Conservation (phyloP, 306 rosid genomes). For the Malus orientalis region DNA sequence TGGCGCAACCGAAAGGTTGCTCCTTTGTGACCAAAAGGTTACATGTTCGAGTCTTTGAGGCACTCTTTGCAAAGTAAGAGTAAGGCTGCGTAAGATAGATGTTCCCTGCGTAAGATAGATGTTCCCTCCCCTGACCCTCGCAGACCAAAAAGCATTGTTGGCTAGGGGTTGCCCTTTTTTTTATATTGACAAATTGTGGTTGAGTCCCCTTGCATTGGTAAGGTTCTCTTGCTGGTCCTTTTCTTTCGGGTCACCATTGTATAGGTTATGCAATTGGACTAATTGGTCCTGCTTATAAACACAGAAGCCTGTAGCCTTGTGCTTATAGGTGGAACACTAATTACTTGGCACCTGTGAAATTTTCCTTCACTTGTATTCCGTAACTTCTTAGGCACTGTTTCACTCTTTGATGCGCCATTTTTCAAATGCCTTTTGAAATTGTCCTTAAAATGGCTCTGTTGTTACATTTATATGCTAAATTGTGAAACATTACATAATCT, state of each 20-base stretch:
- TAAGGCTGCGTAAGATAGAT: too few relatives aligned
- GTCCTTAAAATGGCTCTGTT: neutral
- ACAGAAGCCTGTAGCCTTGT: neutral
- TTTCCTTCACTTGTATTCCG: neutral
- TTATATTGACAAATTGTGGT: neutral
- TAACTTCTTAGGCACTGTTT: neutral
- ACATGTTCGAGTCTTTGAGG: too few relatives aligned
- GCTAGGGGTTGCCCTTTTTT: too few relatives aligned
- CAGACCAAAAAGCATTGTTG: too few relatives aligned
- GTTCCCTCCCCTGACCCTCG: too few relatives aligned
- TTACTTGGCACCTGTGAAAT: neutral
- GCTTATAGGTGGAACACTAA: neutral
- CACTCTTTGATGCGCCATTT: too few relatives aligned
- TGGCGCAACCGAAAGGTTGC: too few relatives aligned
- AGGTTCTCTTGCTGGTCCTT: neutral
- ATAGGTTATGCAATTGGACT: neutral
- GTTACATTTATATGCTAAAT: neutral
- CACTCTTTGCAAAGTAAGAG: too few relatives aligned
- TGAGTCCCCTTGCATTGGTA: neutral
- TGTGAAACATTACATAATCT: neutral
- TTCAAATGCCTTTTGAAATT: neutral
- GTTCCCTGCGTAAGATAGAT: too few relatives aligned
- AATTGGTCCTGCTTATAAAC: neutral
- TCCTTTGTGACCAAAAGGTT: too few relatives aligned
- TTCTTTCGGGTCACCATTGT: neutral